phyloP scores from a whole-genome alignment of 129 eudicot species.

The carrot (Daucus carota) region DH1_v3.0 NC_030384.2:39276501-39277000 shows the following conservation, averaged over 20 bases:
- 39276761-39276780: not conserved
- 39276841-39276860: not conserved
- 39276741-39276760: not conserved
- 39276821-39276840: too few species aligned
- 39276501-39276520: too few species aligned
- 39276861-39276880: conserved; percentile 56
- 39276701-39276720: not conserved
- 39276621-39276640: too few species aligned
- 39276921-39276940: conserved; percentile 85
- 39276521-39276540: too few species aligned
- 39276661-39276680: too few species aligned
- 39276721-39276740: not conserved
- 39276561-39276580: too few species aligned
- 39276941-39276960: conserved; percentile 85
- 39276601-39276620: too few species aligned
- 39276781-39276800: not conserved
- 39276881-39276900: conserved; percentile 72
- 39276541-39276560: too few species aligned
- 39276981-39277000: conserved; percentile 71
- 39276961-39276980: conserved; percentile 92
- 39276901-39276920: conserved; percentile 84
- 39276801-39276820: not conserved
- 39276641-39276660: too few species aligned
- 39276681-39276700: too few species aligned
- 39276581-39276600: too few species aligned